Evolutionary conservation across 176 grass and related monocot genomes (phyloP).

Genomic region (Lolium perenne): DNA sequence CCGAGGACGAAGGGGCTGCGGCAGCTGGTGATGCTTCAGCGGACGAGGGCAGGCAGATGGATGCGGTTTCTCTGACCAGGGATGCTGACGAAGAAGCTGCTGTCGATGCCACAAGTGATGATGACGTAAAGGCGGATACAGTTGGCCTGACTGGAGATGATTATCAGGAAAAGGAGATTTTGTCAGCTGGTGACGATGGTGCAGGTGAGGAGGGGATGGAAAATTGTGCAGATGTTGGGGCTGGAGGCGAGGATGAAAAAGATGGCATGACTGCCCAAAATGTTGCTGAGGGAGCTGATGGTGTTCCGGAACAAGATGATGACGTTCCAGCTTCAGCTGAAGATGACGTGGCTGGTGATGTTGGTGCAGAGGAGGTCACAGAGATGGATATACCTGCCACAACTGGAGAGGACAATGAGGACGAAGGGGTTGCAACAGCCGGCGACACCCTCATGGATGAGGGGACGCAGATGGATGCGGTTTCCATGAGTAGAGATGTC

Average conservation of each 20-base stretch:
- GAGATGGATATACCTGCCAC: slow-evolving; percentile 19
- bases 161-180: slow-evolving; percentile 42
- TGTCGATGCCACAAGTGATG: slow-evolving; percentile 19
- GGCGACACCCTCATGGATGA: slow-evolving; percentile 20
- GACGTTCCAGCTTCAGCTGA: slow-evolving; percentile 35
- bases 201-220: slow-evolving; percentile 39
- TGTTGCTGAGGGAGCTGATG: slow-evolving; percentile 40
- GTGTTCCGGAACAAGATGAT: slow-evolving; percentile 36
- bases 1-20: neutral
- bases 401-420: neutral
- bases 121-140: neutral
- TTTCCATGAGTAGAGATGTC: slow-evolving; percentile 26
- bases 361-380: slow-evolving; percentile 37
- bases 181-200: neutral
- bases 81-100: neutral
- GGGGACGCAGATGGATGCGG: slow-evolving; percentile 33
- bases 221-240: slow-evolving; percentile 13
- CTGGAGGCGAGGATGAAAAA: slow-evolving; percentile 45
- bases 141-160: slow-evolving; percentile 24
- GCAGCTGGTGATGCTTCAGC: neutral
- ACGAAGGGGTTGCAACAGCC: neutral
- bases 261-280: slow-evolving; percentile 25
- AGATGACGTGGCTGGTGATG: slow-evolving; percentile 38
- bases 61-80: neutral
- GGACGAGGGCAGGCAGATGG: slow-evolving; percentile 28